These are phyloP conservation scores for Beta corolliflora DNA, from an alignment of 179 eudicot species.

Conservation along the genomic window DNA sequence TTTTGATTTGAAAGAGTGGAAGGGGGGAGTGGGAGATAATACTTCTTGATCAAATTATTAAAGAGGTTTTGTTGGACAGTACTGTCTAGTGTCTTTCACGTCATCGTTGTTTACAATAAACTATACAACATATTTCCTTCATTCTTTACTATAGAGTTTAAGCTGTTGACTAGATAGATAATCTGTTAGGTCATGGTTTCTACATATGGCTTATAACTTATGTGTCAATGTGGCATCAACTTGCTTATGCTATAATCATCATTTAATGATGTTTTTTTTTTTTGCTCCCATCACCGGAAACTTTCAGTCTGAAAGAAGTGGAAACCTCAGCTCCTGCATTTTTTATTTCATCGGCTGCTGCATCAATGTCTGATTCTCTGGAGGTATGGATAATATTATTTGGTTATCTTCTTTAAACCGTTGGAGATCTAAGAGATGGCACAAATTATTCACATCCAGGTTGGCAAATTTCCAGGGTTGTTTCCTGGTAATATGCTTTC, in stretches of 20 bases:
- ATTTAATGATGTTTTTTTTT: background rate
- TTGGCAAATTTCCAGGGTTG: too few species aligned
- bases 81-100: background rate
- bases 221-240: background rate
- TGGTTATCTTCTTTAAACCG: constrained; percentile 6
- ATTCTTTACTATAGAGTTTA: background rate
- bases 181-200: too few species aligned
- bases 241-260: constrained; percentile 6
- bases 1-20: background rate
- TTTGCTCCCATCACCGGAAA: background rate
- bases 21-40: background rate
- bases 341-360: constrained; percentile 66
- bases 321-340: constrained; percentile 30
- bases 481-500: too few species aligned
- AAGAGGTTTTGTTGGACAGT: background rate
- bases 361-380: constrained; percentile 38
- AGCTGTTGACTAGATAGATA: background rate
- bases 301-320: constrained; percentile 33
- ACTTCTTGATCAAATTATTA: background rate
- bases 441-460: too few species aligned
- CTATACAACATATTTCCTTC: background rate
- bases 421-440: background rate
- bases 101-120: background rate
- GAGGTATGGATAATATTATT: constrained; percentile 32
- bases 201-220: background rate